Base-by-base conservation (phyloP, 1,139 yeast species). In the Meyerozyma smithsonii region DNA sequence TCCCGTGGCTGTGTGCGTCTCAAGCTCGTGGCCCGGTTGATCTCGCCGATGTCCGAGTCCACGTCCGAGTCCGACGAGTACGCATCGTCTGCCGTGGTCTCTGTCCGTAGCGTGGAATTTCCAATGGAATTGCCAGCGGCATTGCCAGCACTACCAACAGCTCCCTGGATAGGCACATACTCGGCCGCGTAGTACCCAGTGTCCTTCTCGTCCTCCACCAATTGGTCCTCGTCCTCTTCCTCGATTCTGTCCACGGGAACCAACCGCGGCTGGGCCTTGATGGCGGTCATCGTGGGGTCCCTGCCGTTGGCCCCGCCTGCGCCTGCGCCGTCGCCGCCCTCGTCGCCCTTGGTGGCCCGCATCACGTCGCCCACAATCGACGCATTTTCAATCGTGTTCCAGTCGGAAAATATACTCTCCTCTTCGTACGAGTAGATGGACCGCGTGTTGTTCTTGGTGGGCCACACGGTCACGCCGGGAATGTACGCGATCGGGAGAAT, bases 401-500 rank as follows among this genome's bases (percentile, higher is more conserved):
- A 56, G 50, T 75, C 82, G 34, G 79, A 71, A 50, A 75, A 73
- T 30, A 74, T 66, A 36, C 79, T 72, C 38, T 75, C 80, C 24
- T 70, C 58, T 39, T 72, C 77, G 47, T 65, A 70, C 16, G 79
- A 73, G 51, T 72, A 74, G 17, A 74, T 64, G 33, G 72, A 65
- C 37, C 71, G 54, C 50, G 79, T 65, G 50, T 71, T 59, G 61
- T 75, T 60, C 50, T 67, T 61, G 34, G 76, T 62, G 28, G 77
- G 77, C 20, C 82, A 66, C n/a, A 80, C 81, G 1, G 88, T 84
- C 30, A 88, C 96, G 30, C 97, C 97, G 0, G 97, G 97, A 44
- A 89, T 87, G 58, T 89, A 89, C 2, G 95, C 96, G 47, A 89
- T 84, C n/a, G 96, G 96, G 45, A 89, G 74, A 46, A 90, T 81